phyloP scores from a whole-genome alignment of 495 filamentous ascomycete genomes.

The Trichodelitschia bisporula region DNA sequence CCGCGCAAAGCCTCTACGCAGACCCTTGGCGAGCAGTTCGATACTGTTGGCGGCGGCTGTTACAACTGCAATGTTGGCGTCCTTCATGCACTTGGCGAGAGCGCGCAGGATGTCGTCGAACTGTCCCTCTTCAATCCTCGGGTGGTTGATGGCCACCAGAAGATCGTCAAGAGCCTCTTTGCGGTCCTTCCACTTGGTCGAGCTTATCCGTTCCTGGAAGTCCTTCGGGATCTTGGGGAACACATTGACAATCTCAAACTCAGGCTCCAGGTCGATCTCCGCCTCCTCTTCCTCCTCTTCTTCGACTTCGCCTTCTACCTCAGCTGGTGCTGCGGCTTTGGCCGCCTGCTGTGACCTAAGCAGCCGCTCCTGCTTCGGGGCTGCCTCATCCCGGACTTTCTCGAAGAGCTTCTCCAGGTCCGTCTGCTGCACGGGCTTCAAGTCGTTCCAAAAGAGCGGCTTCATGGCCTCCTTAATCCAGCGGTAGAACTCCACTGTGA shows the following conservation, averaged over 20 bases:
- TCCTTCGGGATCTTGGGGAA: slow-evolving; percentile 59
- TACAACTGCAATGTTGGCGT: slow-evolving; percentile 90
- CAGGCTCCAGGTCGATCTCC: slow-evolving; percentile 50
- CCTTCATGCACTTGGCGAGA: slow-evolving; percentile 92
- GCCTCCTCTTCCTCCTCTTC: slow-evolving; percentile 44
- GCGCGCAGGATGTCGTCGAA: slow-evolving; percentile 62
- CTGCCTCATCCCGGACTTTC: slow-evolving; percentile 62
- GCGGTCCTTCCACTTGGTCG: slow-evolving; percentile 94
- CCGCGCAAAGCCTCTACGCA: slow-evolving; percentile 54
- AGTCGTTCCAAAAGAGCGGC: slow-evolving; percentile 82
- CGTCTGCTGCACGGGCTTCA: slow-evolving; percentile 87
- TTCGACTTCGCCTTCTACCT: slow-evolving; percentile 24
- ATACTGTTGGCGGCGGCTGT: slow-evolving; percentile 86
- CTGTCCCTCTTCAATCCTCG: slow-evolving; percentile 73
- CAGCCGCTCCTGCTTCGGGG: slow-evolving; percentile 78
- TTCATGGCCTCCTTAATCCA: slow-evolving; percentile 98
- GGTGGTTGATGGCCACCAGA: slow-evolving; percentile 52
- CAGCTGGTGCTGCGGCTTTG: slow-evolving; percentile 36
- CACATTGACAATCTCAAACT: slow-evolving; percentile 65
- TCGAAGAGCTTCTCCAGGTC: slow-evolving; percentile 92
- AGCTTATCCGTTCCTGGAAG: slow-evolving; percentile 57
- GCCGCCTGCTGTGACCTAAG: slow-evolving; percentile 73
- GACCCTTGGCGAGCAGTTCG: slow-evolving; percentile 71
- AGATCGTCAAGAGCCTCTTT: slow-evolving; percentile 84
- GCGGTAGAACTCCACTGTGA: slow-evolving; percentile 85